These are phyloP conservation scores for Candida cerambycidarum DNA, from an alignment of 805 yeast genomes.

Conservation along the genomic window DNA sequence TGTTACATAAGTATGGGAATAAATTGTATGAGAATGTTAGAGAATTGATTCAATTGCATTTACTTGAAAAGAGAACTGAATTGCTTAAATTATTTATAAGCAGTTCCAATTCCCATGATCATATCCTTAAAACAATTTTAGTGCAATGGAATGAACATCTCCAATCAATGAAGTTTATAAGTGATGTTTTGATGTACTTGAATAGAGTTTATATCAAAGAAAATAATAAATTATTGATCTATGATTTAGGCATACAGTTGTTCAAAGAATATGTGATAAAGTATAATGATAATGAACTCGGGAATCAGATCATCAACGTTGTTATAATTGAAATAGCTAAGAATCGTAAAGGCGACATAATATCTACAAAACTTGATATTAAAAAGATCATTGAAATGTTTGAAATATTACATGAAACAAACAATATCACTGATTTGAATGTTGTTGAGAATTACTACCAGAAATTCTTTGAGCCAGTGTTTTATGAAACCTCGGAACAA, in stretches of 20 bases:
- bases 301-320: constrained; percentile 46
- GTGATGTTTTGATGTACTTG: constrained; percentile 83
- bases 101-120: constrained; percentile 19
- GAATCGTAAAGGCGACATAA: constrained; percentile 53
- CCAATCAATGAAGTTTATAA: constrained; percentile 69
- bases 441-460: constrained; percentile 62
- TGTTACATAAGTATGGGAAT: constrained; percentile 66
- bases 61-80: constrained; percentile 26
- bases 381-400: constrained; percentile 68
- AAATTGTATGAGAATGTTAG: constrained; percentile 63
- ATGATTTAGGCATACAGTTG: constrained; percentile 69
- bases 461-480: constrained; percentile 63
- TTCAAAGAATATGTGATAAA: constrained; percentile 64
- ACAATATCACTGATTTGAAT: constrained; percentile 20
- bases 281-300: constrained; percentile 48
- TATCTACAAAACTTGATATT: constrained; percentile 55
- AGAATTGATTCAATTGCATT: constrained; percentile 45
- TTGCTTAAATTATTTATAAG: constrained; percentile 18
- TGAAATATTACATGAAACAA: constrained; percentile 54
- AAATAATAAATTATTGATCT: constrained; percentile 57
- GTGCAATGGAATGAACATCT: constrained; percentile 71
- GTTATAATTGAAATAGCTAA: constrained; percentile 56
- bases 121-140: constrained; percentile 36
- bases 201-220: constrained; percentile 84
- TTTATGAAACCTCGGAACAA: constrained; percentile 52